These are phyloP conservation scores for Mytilinidion resinicola DNA, from an alignment of 495 filamentous ascomycete genomes.

Conservation along the genomic window DNA sequence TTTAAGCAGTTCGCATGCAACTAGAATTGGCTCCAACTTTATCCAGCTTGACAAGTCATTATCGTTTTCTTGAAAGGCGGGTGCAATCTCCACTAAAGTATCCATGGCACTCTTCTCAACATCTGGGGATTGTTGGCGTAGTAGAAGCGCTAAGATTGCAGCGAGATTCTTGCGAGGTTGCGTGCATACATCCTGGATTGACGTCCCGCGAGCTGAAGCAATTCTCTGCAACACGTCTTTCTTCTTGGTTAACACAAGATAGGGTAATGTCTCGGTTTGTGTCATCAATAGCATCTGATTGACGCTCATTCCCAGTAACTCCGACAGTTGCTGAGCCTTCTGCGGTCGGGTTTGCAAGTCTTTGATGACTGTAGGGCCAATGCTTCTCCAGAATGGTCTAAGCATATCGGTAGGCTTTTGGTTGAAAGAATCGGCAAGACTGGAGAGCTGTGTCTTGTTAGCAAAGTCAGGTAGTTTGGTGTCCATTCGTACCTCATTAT, in stretches of 20 bases:
- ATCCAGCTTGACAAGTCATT: conserved; percentile 62
- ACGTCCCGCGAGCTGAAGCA: conserved; percentile 61
- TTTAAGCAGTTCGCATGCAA: conserved; percentile 80
- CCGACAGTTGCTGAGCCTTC: conserved; percentile 71
- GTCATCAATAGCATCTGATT: conserved; percentile 65
- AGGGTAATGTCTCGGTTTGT: conserved; percentile 78
- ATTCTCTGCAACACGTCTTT: conserved; percentile 74
- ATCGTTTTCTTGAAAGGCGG: conserved; percentile 53
- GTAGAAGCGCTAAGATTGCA: conserved; percentile 68
- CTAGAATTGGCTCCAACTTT: conserved; percentile 64
- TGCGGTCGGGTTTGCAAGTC: conserved; percentile 74
- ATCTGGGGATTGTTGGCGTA: conserved; percentile 63
- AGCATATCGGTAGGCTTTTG: conserved; percentile 61
- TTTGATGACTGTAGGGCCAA: conserved; percentile 73
- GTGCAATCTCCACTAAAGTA: conserved; percentile 56
- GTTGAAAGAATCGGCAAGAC: conserved; percentile 57
- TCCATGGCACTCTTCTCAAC: conserved; percentile 63
- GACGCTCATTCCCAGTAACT: conserved; percentile 67
- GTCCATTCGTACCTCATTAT: conserved; percentile 59
- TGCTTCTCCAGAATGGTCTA: conserved; percentile 76
- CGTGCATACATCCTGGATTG: conserved; percentile 52
- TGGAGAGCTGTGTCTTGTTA: conserved; percentile 39
- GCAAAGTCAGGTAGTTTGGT: conserved; percentile 1
- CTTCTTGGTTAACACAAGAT: conserved; percentile 71
- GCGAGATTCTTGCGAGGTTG: conserved; percentile 63